These are phyloP conservation scores for Neopestalotiopsis clavispora DNA, from an alignment of 2,329 filamentous ascomycete species.

Conservation along the genomic window DNA sequence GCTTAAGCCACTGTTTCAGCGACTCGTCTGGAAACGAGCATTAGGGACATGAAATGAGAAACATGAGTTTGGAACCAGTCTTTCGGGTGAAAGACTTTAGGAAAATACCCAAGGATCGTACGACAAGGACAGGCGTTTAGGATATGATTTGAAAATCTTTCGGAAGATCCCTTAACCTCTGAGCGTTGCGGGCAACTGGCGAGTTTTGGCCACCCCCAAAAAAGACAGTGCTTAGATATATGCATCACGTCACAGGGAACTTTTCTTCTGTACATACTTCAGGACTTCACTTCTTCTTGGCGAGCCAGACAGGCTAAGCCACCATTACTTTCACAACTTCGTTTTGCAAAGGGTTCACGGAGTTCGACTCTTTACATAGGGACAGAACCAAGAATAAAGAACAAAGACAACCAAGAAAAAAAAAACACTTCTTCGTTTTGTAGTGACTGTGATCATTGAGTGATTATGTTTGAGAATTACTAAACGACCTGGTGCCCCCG, in stretches of 20 bases:
- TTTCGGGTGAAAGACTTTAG: neutral
- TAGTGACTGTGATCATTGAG: neutral
- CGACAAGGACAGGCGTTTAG: slow-evolving; percentile 10
- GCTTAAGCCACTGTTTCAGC: neutral
- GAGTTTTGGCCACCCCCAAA: neutral
- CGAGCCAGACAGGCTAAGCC: neutral
- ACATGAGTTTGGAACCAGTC: neutral
- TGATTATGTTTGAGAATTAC: neutral
- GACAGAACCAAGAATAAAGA: neutral
- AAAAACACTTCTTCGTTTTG: neutral
- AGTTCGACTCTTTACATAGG: neutral
- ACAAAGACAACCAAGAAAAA: neutral
- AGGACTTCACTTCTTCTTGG: slow-evolving; percentile 1
- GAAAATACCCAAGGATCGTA: neutral
- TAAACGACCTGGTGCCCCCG: neutral
- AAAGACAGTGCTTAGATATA: slow-evolving; percentile 13
- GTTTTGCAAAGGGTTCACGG: neutral
- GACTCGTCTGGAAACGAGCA: neutral
- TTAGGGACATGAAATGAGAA: neutral
- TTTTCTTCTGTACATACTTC: neutral
- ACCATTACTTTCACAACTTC: neutral
- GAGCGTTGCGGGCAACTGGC: neutral
- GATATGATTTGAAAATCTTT: slow-evolving; percentile 10
- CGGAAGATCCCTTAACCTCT: neutral
- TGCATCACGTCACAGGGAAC: neutral